Evolutionary conservation across 768 basidiomycete species (phyloP).

Genomic region (Gyrodon lividus): DNA sequence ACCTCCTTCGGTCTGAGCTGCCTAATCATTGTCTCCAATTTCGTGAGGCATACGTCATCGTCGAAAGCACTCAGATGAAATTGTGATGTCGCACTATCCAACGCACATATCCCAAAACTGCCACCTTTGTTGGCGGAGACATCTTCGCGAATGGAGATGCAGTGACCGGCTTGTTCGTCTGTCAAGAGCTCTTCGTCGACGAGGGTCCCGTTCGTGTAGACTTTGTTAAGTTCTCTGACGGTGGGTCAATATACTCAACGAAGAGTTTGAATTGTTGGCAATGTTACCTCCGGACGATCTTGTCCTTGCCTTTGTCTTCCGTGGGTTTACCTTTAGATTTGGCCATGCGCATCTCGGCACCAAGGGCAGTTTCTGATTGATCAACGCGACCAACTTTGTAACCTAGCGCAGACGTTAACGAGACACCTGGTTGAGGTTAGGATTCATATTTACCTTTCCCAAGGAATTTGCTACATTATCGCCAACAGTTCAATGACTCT

Average conservation of each 20-base stretch:
- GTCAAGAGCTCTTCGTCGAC: constrained; percentile 86
- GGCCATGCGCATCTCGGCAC: constrained; percentile 92
- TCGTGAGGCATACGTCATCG: constrained; percentile 91
- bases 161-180: constrained; percentile 95
- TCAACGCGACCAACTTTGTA: constrained; percentile 97
- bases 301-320: constrained; percentile 63
- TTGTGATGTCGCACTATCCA: constrained; percentile 94
- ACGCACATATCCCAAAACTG: constrained; percentile 83
- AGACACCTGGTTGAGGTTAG: neutral
- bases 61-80: constrained; percentile 89
- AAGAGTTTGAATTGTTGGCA: constrained; percentile 7
- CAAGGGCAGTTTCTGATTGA: constrained; percentile 95
- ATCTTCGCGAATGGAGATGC: constrained; percentile 80
- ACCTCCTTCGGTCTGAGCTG: constrained; percentile 90
- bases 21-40: constrained; percentile 88
- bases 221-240: constrained; percentile 84
- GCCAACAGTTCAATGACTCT: constrained; percentile 3
- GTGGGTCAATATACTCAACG: neutral
- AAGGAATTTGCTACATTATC: constrained; percentile 64
- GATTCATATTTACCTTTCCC: constrained; percentile 44
- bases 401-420: constrained; percentile 39
- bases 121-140: constrained; percentile 37
- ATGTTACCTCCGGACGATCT: constrained; percentile 79
- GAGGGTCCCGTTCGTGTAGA: constrained; percentile 94
- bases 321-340: constrained; percentile 48